Conservation (phyloP, 164 flowering plant species). For the Vitis vinifera region ASM3070453v1 NC_081823.1:1377501-1378000, state of each 20-base stretch:
- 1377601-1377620: conserved; percentile 8
- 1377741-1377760: conserved; percentile 7
- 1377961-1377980: background rate
- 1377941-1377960: background rate
- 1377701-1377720: background rate
- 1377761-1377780: conserved; percentile 17
- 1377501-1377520: background rate
- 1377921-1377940: conserved; percentile 8
- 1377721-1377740: background rate
- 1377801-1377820: conserved; percentile 8
- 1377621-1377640: too few relatives aligned
- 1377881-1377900: conserved; percentile 15
- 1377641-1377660: conserved; percentile 1
- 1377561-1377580: background rate
- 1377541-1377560: too few relatives aligned
- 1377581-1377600: conserved; percentile 13
- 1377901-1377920: conserved; percentile 11
- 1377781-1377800: conserved; percentile 4
- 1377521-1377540: conserved; percentile 11
- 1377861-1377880: conserved; percentile 16
- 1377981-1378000: background rate
- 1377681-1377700: background rate
- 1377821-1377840: conserved; percentile 20
- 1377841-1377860: conserved; percentile 15
- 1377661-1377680: conserved; percentile 17